Percentiles rank a stretch among this genome's conserved stretches.
Evolutionary conservation across 2,329 filamentous ascomycete species (phyloP).

Genomic region (Ophiostoma himal-ulmi): DNA sequence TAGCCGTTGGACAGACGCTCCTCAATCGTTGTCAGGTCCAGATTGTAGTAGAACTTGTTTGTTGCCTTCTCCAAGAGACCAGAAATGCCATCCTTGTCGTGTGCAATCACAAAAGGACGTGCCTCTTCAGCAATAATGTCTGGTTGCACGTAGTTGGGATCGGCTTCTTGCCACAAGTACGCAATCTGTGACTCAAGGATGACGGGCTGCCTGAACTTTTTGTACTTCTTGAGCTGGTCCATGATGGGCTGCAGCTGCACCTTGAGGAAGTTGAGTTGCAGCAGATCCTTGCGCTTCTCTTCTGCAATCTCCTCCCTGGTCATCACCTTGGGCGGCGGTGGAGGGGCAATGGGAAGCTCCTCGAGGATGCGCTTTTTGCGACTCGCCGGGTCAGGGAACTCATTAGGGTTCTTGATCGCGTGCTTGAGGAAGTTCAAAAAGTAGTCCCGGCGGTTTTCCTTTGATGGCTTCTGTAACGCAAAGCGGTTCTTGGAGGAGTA

Average conservation of each 20-base stretch:
- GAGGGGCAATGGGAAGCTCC: slow-evolving; percentile 66
- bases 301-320: slow-evolving; percentile 76
- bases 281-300: slow-evolving; percentile 74
- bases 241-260: slow-evolving; percentile 88
- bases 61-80: slow-evolving; percentile 70
- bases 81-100: slow-evolving; percentile 70
- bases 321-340: slow-evolving; percentile 59
- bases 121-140: slow-evolving; percentile 51
- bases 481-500: slow-evolving; percentile 76
- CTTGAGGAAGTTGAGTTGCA: slow-evolving; percentile 81
- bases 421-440: slow-evolving; percentile 71
- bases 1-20: slow-evolving; percentile 95
- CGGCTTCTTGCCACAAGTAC: slow-evolving; percentile 78
- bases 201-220: slow-evolving; percentile 75
- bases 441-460: slow-evolving; percentile 66
- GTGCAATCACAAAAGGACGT: slow-evolving; percentile 72
- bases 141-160: slow-evolving; percentile 62
- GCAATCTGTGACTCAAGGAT: slow-evolving; percentile 68
- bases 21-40: slow-evolving; percentile 89
- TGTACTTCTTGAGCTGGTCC: slow-evolving; percentile 95
- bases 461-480: slow-evolving; percentile 58
- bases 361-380: slow-evolving; percentile 83
- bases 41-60: slow-evolving; percentile 88
- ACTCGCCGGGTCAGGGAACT: slow-evolving; percentile 81
- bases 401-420: slow-evolving; percentile 72